These are phyloP conservation scores for Coniochaeta sp. DNA, from an alignment of 2,329 filamentous ascomycete species.

Conservation along the genomic window DNA sequence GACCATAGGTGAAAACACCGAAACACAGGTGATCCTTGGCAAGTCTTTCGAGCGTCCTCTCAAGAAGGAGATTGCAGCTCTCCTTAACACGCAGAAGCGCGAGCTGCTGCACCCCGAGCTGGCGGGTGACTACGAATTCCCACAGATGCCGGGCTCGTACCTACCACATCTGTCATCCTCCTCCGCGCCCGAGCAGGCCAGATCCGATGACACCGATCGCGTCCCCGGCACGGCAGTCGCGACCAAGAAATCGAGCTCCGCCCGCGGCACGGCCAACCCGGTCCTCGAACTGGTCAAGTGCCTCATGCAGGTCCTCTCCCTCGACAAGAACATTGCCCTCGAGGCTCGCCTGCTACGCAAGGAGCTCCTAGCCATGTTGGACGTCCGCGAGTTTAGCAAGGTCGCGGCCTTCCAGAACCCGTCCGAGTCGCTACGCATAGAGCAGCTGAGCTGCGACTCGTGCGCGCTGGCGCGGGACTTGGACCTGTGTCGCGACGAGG, in stretches of 20 bases:
- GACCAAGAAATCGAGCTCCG: constrained; percentile 7
- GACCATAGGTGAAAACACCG: constrained; percentile 49
- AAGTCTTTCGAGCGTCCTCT: constrained; percentile 80
- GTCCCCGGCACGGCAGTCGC: not conserved
- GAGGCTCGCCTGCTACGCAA: constrained; percentile 85
- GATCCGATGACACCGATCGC: not conserved
- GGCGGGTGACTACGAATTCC: constrained; percentile 80
- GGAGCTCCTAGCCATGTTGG: constrained; percentile 82
- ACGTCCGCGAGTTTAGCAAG: constrained; percentile 86
- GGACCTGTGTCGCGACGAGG: constrained; percentile 85
- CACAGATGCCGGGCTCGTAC: constrained; percentile 67
- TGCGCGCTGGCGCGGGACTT: constrained; percentile 86
- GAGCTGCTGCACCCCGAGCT: constrained; percentile 87
- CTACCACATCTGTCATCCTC: constrained; percentile 32
- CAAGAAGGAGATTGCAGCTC: constrained; percentile 75
- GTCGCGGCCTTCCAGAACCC: constrained; percentile 88
- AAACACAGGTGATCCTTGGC: constrained; percentile 63
- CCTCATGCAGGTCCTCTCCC: constrained; percentile 82
- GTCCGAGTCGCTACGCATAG: constrained; percentile 62
- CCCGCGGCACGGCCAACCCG: constrained; percentile 50
- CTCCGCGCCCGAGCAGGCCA: constrained; percentile 4
- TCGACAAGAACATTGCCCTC: constrained; percentile 84
- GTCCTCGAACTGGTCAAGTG: constrained; percentile 86
- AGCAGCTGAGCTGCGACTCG: constrained; percentile 76
- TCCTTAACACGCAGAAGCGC: constrained; percentile 80